Evolutionary conservation across 176 grass and related monocot species (phyloP).

Genomic region (Canna indica): DNA sequence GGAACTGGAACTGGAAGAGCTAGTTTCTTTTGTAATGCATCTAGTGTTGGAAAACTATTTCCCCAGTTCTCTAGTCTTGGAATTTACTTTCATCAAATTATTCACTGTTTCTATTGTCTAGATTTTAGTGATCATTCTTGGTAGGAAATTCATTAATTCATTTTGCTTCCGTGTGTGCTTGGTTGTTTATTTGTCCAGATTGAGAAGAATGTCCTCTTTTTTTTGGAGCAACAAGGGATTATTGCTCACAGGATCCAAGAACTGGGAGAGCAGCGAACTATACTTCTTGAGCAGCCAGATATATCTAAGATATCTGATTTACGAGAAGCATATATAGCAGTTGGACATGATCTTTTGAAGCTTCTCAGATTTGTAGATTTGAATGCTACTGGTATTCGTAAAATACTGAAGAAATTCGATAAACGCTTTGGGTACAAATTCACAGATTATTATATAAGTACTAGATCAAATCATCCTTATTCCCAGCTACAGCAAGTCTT

Average conservation of each 20-base stretch:
- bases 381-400: constrained; percentile 92
- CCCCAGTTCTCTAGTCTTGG: too few species aligned
- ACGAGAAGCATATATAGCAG: constrained; percentile 77
- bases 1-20: too few species aligned
- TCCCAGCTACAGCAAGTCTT: constrained; percentile 98
- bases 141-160: neutral
- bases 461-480: constrained; percentile 96
- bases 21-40: too few species aligned
- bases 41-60: too few species aligned
- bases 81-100: too few species aligned
- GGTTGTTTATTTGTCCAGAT: constrained; percentile 38
- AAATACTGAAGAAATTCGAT: constrained; percentile 99
- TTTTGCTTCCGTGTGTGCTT: neutral
- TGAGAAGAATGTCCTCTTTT: constrained; percentile 91
- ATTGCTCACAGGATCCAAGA: constrained; percentile 81
- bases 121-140: neutral
- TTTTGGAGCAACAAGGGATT: constrained; percentile 86
- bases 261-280: constrained; percentile 64
- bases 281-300: constrained; percentile 72
- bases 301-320: constrained; percentile 75
- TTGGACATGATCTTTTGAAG: constrained; percentile 82
- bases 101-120: too few species aligned
- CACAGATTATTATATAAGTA: constrained; percentile 90
- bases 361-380: constrained; percentile 97
- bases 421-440: constrained; percentile 95